Evolutionary conservation across 495 filamentous ascomycete genomes (phyloP), one percentile per base, ranked within the genome.

Genomic region (Penicillium samsonianum): DNA sequence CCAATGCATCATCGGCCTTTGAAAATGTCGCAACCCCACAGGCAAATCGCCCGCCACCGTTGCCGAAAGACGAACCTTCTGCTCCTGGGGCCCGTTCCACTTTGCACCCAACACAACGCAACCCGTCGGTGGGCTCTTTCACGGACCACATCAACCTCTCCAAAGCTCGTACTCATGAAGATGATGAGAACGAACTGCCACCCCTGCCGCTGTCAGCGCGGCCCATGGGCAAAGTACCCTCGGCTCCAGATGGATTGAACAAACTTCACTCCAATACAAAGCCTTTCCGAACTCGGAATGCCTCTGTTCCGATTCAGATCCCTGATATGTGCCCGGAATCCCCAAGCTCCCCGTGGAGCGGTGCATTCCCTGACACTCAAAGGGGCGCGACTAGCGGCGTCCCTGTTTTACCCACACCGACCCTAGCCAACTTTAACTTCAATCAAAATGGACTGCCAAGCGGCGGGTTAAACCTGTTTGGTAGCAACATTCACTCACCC

Each of bases 221-320:
- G 5, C 71, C 79, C 33, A 75, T 79, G 49, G 69, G 69, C 23
- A 83, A 82, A 65, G 74, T 80, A 19, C 73, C 80, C 20, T 81
- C 77, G 1, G 79, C 78, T 22, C 78, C 80, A 40, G 81, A 81
- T 48, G 71, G 68, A 44, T 71, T 96, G 57, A 80, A 87, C 37
- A 96, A 92, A 75, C 88, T 87, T 51, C 88, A 88, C 60, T 92
- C 91, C 1, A 90, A 87, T 64, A 69, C 92, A 25, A 90, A 85
- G 61, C 82, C 84, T 43, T 76, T 88, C 53, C 86, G 86, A 65
- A 80, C 83, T 31, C 84, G 90, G 33, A 90, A 88, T 54, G 76
- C 91, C n/a, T 91, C 89, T 7, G 76, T 91, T 19, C 88, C 90
- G 1, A 85, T 91, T 14, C 88, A 89, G 2, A 85, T 84, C 44